These are phyloP conservation scores for Ceratocystiopsis minuta DNA, from an alignment of 2,329 filamentous ascomycete genomes.

Conservation along the genomic window DNA sequence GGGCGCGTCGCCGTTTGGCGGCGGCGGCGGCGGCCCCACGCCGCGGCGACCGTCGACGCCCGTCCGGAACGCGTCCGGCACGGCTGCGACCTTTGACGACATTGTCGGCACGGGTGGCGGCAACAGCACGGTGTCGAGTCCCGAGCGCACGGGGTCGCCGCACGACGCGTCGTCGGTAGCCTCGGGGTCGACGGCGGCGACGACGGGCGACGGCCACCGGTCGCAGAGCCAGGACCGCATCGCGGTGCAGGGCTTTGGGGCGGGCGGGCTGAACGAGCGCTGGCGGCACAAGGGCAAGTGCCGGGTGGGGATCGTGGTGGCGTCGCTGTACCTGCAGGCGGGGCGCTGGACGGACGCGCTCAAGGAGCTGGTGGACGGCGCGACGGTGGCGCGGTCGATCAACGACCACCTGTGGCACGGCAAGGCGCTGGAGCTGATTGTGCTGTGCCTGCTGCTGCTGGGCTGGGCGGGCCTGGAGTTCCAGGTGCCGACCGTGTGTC, in stretches of 20 bases:
- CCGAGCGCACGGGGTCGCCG: constrained; percentile 20
- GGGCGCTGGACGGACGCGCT: constrained; percentile 83
- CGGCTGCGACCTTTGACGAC: constrained; percentile 30
- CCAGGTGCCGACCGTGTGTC: constrained; percentile 44
- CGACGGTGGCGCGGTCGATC: constrained; percentile 54
- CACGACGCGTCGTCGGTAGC: constrained; percentile 13
- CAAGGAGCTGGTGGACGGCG: constrained; percentile 66
- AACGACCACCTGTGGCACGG: constrained; percentile 97
- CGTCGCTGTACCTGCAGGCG: constrained; percentile 71
- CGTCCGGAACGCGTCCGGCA: constrained; percentile 28
- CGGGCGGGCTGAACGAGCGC: constrained; percentile 54
- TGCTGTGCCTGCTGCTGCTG: constrained; percentile 66
- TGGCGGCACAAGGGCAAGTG: constrained; percentile 67
- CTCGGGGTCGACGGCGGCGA: too few relatives aligned
- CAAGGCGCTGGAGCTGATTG: constrained; percentile 77
- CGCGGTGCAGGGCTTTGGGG: constrained; percentile 53
- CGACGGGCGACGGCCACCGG: constrained; percentile 25
- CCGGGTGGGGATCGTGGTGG: constrained; percentile 61
- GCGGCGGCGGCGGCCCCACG: constrained; percentile 15
- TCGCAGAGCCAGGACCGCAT: constrained; percentile 36
- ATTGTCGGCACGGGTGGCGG: constrained; percentile 19
- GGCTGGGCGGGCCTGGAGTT: constrained; percentile 77
- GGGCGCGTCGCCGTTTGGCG: constrained; percentile 20
- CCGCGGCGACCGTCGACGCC: constrained; percentile 33
- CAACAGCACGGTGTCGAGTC: constrained; percentile 20